Base-by-base conservation (phyloP, 1,284 basidiomycete species). In the Ganoderma lucidum region DNA sequence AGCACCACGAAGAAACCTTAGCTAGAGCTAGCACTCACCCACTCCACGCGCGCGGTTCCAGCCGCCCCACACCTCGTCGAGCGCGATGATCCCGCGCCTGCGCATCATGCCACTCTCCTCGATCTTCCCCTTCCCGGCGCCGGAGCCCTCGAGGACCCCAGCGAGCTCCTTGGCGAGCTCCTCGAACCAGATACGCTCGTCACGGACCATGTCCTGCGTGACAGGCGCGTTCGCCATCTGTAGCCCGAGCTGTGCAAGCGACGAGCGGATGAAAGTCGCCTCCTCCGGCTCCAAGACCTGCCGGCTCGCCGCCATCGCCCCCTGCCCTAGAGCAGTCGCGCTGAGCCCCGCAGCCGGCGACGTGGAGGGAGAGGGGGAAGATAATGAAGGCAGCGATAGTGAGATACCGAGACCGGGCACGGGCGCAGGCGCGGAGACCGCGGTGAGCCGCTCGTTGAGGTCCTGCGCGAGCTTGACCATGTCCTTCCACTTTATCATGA, bases 21-120 rank as follows among this genome's bases (percentile, higher is more conserved):
- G 35, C 37, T 9, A 8, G 17, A 28, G 12, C 10, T 37, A 14
- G 19, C 48, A 61, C 95, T 79, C 77, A 96, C 96, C 92, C 63
- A 98, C 93, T 63, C 97, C 97, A 69, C 97, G 84, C 1, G 96
- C 96, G 64, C 97, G 91, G 80, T 99, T 99, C 97, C 97, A 99
- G 1, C 94, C 88, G 56, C 96, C 96, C 97, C 97, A 99, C 0
- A 96, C 93, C 79, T 98, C 96, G 79, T 99, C 97, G 23, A 99
- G 83, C 0, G 93, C 94, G 30, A 98, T 86, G 19, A 99, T 87
- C 0, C 95, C 96, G 56, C 92, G 85, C 44, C 84, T 82, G 70
- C 84, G 84, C 91, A 93, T 91, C 75, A 92, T 83, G 12, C 91
- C 89, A 10, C 91, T 89, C 2, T 83, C 81, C 0, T 77, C 78